phyloP scores from a whole-genome alignment of 2,329 filamentous ascomycete species.

The Sordariomycetes sp. region DNA sequence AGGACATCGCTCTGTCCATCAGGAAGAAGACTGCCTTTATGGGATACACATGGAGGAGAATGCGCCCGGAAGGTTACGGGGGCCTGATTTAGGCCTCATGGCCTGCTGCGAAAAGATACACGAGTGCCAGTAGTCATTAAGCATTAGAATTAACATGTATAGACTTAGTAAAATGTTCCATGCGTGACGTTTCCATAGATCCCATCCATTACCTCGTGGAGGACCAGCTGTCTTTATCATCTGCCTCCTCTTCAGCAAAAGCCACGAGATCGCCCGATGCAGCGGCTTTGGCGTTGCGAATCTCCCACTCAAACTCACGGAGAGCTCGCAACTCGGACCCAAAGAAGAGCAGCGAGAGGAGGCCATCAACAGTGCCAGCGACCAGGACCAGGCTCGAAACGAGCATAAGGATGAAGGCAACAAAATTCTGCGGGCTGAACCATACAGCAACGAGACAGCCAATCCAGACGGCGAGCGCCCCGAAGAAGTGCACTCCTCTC shows the following conservation, averaged over 20 bases:
- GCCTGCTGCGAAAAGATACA: too few species aligned
- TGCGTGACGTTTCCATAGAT: too few species aligned
- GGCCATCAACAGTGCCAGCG: conserved; percentile 70
- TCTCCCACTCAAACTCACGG: conserved; percentile 91
- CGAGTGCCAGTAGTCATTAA: too few species aligned
- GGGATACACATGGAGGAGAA: conserved; percentile 75
- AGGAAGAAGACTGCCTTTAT: conserved; percentile 78
- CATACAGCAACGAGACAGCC: conserved; percentile 75
- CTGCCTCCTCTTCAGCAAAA: conserved; percentile 7
- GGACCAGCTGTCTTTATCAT: neutral
- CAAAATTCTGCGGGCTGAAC: conserved; percentile 71
- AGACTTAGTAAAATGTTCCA: too few species aligned
- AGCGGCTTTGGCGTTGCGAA: conserved; percentile 54
- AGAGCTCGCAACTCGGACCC: conserved; percentile 73
- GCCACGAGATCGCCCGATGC: conserved; percentile 19
- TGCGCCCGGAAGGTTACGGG: conserved; percentile 21
- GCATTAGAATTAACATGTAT: too few species aligned
- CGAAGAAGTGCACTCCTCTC: conserved; percentile 66
- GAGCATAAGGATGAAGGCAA: conserved; percentile 72
- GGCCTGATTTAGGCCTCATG: neutral
- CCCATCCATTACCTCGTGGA: neutral
- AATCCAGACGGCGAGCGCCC: conserved; percentile 56
- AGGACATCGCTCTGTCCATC: conserved; percentile 62
- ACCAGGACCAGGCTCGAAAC: conserved; percentile 69
- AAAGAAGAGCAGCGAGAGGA: conserved; percentile 83